Base-by-base conservation (phyloP, 2,329 filamentous ascomycete genomes). In the Penicillium corylophilum region DNA sequence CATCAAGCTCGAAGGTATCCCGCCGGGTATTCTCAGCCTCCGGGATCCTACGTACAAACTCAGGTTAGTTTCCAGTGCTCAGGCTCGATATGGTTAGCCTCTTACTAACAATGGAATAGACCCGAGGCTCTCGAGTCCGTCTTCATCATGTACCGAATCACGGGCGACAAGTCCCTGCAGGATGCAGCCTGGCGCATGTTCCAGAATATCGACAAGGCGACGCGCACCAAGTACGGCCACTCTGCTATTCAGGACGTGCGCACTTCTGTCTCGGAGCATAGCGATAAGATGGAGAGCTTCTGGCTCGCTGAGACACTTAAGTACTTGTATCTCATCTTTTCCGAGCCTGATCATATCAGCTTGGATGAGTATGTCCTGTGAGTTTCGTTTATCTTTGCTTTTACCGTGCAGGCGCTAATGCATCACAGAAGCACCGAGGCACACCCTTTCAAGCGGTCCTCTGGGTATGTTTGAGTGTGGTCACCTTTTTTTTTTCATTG, bases 111-210 rank as follows among this genome's bases (percentile, higher is more conserved):
- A 31, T 35, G 29, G 12, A 8, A 24, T 54, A 74, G 67, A 55
- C 75, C 82, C 0, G 82, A 85, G 64, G 81, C 82, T 2, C 82
- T 85, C 40, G 82, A 85, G 63, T 81, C 77, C n/a, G 76, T 84
- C 3, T 85, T 84, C 64, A 73, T 84, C 57, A 70, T 85, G 65
- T 83, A 84, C 59, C 77, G 82, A 18, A 79, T 82, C 40, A 84
- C 82, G 1, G 82, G 82, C 12, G 77, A 83, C 53, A 72, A 72
- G 47, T 69, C 64, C 13, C 69, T 74, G 46, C 71, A 74, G 38
- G 75, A 79, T 33, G 69, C 70, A 1, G 77, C 76, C 3, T 79
- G 77, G 77, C 70, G 71, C 28, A 79, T 79, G 77, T 79, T 79
- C 56, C 64, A 73, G 42, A 73, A 67, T 33, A 74, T 79, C 29